Base-by-base conservation (phyloP, 257 asterid genomes). In the Forsythia viridissima region DNA sequence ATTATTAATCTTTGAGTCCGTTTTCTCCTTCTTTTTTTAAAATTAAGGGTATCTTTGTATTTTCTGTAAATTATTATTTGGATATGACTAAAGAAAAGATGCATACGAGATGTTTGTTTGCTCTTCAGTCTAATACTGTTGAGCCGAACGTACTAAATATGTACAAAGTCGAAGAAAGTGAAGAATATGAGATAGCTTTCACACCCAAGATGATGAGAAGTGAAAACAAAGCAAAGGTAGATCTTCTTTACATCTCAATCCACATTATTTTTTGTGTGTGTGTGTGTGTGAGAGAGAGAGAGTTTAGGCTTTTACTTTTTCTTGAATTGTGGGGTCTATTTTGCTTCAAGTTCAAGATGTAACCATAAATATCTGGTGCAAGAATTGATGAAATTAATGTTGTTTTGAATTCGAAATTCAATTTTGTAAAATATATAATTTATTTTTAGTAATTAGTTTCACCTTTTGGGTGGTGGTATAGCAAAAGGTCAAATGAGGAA, bases 311-410 rank as follows among this genome's bases (percentile, higher is more conserved):
- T 77, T 73, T 80, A 2, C 38, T 68, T 76, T 71, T 72, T 75
- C 73, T 75, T 65, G 36, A 13, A 63, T 57, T 51, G 72, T 80
- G 87, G 91, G 89, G 82, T 70, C 85, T 21, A 37, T 18, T 77
- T 75, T 73, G 87, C 84, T 82, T 80, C 66, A 78, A 75, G 30
- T 87, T 81, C 39, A 81, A 77, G 24, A 81, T 85, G 79, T 80
- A 44, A 81, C 78, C 82, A 82, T 72, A 84, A 76, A 65, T 76
- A 81, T 79, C 59, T 70, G 37, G 63, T 18, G 18, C 68, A 79
- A 30, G 76, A 84, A 51, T 79, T 82, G 77, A 6, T n/a, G 40
- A 63, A 63, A 8, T 63, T 63, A 63, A 30, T 63, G 70, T 3
- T 30, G n/a, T 3, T 30, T 30, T 11, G 39, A 24, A 30, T 21